Conservation (phyloP, 225 moss, liverwort and hornwort species). For the Rhytidiadelphus loreus region DNA sequence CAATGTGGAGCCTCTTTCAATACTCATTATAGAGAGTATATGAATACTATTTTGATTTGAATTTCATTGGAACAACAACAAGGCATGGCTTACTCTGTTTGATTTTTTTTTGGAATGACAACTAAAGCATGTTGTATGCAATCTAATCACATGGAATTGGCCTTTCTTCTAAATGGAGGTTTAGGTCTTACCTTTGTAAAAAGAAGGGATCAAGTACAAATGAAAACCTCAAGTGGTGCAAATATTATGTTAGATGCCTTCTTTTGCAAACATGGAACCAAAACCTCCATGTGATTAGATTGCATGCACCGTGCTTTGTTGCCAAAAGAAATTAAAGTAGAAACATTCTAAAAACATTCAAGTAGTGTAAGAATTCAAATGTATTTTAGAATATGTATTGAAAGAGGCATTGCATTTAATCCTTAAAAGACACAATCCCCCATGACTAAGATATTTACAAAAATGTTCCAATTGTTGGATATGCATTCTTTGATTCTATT, state of each 20-base stretch:
- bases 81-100: not conserved
- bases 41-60: not conserved
- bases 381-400: not conserved
- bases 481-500: too few relatives aligned
- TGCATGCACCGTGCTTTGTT: not conserved
- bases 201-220: not conserved
- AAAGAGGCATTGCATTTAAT: not conserved
- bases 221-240: not conserved
- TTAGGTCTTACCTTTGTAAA: not conserved
- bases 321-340: too few relatives aligned
- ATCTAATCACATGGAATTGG: not conserved
- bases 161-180: not conserved
- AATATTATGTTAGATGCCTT: not conserved
- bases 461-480: not conserved
- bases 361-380: not conserved
- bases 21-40: not conserved
- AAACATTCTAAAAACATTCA: not conserved
- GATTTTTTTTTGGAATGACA: not conserved
- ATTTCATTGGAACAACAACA: too few relatives aligned
- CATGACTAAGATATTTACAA: not conserved
- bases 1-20: not conserved
- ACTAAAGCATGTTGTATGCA: not conserved
- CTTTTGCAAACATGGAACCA: too few relatives aligned
- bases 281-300: too few relatives aligned
- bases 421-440: not conserved